Conservation (phyloP, 2,329 filamentous ascomycete genomes). For the Colletotrichum melonis region DNA sequence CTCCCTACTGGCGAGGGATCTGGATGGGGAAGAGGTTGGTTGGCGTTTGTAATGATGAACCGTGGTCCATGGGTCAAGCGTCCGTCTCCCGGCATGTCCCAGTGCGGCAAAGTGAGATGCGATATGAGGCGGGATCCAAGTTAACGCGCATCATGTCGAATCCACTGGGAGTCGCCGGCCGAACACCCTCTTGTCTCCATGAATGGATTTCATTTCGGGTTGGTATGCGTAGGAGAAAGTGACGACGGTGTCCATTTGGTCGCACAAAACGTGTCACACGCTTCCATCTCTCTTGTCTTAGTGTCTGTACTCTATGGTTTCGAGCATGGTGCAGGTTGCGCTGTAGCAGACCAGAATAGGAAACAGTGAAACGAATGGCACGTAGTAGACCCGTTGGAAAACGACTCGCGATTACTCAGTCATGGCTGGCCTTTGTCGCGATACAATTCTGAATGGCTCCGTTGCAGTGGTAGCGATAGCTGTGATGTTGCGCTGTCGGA, state of each 20-base stretch:
- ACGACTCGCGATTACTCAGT: neutral
- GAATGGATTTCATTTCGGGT: neutral
- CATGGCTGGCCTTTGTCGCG: neutral
- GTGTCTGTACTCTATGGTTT: neutral
- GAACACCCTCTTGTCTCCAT: constrained; percentile 15
- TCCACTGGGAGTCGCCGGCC: constrained; percentile 28
- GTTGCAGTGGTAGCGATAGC: neutral
- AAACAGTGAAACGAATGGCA: constrained; percentile 8
- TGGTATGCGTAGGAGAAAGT: neutral
- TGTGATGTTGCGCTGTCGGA: constrained; percentile 2
- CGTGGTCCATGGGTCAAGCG: neutral
- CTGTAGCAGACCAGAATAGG: constrained; percentile 2
- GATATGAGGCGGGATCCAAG: constrained; percentile 3
- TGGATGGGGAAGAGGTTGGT: neutral
- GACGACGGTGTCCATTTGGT: neutral
- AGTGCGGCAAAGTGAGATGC: constrained; percentile 1
- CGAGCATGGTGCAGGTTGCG: neutral
- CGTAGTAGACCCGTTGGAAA: neutral
- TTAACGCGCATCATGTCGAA: neutral
- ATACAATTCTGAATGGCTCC: neutral
- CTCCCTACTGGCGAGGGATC: neutral
- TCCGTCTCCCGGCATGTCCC: neutral
- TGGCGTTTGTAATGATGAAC: neutral
- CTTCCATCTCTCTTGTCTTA: neutral
- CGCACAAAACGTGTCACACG: constrained; percentile 11